Percentiles rank a stretch among this genome's conserved stretches.
Evolutionary conservation across 352 stramenopile genomes (phyloP).

Genomic region (Pythium brachiatum): DNA sequence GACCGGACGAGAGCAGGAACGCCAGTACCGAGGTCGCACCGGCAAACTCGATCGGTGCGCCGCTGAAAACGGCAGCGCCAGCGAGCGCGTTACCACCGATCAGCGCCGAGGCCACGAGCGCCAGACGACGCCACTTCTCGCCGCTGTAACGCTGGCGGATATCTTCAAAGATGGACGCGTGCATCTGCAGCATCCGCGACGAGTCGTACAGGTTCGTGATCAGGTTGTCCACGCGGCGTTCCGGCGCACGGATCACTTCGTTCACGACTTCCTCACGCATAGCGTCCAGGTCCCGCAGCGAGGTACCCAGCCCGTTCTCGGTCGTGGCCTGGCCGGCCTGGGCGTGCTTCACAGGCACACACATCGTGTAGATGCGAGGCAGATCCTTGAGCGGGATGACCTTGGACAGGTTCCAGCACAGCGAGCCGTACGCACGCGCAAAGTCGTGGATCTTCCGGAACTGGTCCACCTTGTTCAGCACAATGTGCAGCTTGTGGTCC

Average conservation of each 20-base stretch:
- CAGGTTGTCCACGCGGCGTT: slow-evolving; percentile 98
- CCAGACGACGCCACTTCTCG: slow-evolving; percentile 81
- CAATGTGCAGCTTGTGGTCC: slow-evolving; percentile 99
- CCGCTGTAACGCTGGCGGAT: slow-evolving; percentile 69
- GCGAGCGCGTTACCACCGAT: slow-evolving; percentile 73
- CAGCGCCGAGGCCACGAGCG: slow-evolving; percentile 57
- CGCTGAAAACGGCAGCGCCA: slow-evolving; percentile 74
- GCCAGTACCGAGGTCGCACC: slow-evolving; percentile 76
- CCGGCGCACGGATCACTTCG: slow-evolving; percentile 96
- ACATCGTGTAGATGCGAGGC: slow-evolving; percentile 99
- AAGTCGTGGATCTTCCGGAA: slow-evolving; percentile 99
- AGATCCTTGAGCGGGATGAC: slow-evolving; percentile 99
- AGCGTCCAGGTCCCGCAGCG: slow-evolving; percentile 93
- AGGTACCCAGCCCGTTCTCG: slow-evolving; percentile 60
- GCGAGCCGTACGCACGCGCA: slow-evolving; percentile 96
- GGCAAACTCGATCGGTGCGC: slow-evolving; percentile 78
- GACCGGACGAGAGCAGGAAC: slow-evolving; percentile 71
- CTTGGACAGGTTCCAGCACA: slow-evolving; percentile 99
- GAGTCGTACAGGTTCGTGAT: slow-evolving; percentile 98
- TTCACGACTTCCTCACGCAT: slow-evolving; percentile 97
- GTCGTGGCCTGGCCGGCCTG: slow-evolving; percentile 41
- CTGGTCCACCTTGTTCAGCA: slow-evolving; percentile 99
- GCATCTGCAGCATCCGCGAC: slow-evolving; percentile 93
- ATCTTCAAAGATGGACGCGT: slow-evolving; percentile 88
- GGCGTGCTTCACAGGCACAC: slow-evolving; percentile 88